Evolutionary conservation across 2,329 filamentous ascomycete species (phyloP).

Genomic region (Magnaporthales sp.): DNA sequence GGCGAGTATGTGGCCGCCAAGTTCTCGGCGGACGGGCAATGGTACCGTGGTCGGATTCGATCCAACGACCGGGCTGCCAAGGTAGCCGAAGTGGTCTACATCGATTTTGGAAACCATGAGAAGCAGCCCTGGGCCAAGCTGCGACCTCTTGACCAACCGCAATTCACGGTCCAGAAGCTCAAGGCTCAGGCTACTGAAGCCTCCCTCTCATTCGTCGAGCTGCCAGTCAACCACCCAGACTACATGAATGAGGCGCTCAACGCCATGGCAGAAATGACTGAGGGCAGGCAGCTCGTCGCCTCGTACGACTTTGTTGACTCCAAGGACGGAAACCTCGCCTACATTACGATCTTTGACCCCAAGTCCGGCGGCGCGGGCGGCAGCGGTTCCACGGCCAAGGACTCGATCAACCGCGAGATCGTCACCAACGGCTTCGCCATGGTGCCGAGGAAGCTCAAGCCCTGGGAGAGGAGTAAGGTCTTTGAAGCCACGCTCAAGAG

Average conservation of each 20-base stretch:
- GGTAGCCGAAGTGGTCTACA: conserved; percentile 83
- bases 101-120: conserved; percentile 96
- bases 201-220: conserved; percentile 78
- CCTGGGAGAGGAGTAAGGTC: conserved; percentile 70
- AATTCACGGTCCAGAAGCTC: conserved; percentile 75
- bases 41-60: conserved; percentile 88
- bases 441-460: conserved; percentile 85
- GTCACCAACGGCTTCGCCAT: conserved; percentile 78
- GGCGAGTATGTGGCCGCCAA: conserved; percentile 87
- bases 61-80: conserved; percentile 88
- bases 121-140: conserved; percentile 77
- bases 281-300: conserved; percentile 71
- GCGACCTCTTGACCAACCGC: conserved; percentile 67
- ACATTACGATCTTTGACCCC: conserved; percentile 82
- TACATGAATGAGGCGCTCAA: conserved; percentile 75
- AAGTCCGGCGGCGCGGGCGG: conserved; percentile 41
- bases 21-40: conserved; percentile 82
- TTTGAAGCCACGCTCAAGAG: conserved; percentile 64
- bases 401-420: conserved; percentile 86
- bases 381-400: conserved; percentile 34
- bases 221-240: conserved; percentile 64
- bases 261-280: conserved; percentile 67
- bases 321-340: conserved; percentile 72
- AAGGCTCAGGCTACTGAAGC: conserved; percentile 84
- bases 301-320: conserved; percentile 78